Base-by-base conservation (phyloP, 805 yeast genomes). In the Monosporozyma aquatica region DNA sequence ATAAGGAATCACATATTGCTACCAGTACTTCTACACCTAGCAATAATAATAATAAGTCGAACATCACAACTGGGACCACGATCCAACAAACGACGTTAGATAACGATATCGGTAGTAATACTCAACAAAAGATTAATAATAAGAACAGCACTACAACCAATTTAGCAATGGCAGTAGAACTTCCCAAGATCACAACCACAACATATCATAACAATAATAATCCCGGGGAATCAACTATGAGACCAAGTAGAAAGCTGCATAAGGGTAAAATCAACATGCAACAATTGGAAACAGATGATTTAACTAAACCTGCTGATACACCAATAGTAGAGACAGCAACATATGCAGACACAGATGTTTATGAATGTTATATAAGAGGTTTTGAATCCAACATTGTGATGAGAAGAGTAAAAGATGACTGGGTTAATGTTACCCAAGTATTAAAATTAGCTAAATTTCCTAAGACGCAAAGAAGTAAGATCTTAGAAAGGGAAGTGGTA, bases 391-490 rank as follows among this genome's bases (percentile, higher is more conserved):
- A 56, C n/a, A 54, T 62, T 35, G 61, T 60, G 3, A 92, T 92
- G 97, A 76, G 97, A 53, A 71, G 98, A 45, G 80, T 84, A 46
- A 70, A 74, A 39, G 98, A 92, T 59, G 84, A 89, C 52, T 92
- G 97, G 97, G 89, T 92, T 41, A 84, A 84, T 56, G 86, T 89
- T 15, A 84, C 94, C 0, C 95, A 84, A 57, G 80, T 84, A 29
- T 66, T 84, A 51, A 83, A 84, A 58, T 76, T 83, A 43, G 87
- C 89, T 32, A 76, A 80, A 46, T 80, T 79, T 53, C 81, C 86
- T 36, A 84, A 84, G 61, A 83, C 89, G 1, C 82, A 80, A 54
- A 66, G 95, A 59, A 82, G 92, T 2, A 75, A 82, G 54, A 75
- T 84, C 36, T 64, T 84, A 46, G 92, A 84, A 55, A 76, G 73